Conservation (phyloP, 148 eudicot genomes). For the Camellia sinensis region DNA sequence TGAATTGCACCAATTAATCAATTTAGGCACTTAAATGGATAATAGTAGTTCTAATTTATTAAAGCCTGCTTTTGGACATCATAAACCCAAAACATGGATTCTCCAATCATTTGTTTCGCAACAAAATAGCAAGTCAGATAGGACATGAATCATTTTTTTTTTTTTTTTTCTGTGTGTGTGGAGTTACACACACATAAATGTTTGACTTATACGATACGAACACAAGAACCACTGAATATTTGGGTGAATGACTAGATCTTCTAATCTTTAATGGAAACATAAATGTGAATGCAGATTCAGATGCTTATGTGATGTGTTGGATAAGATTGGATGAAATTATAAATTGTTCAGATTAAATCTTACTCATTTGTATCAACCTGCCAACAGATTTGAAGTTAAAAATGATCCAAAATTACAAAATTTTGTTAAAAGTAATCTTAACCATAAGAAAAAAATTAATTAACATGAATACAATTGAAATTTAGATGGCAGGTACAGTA, state of each 20-base stretch:
- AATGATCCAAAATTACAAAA: too few relatives aligned
- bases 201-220: neutral
- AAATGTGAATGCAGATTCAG: neutral
- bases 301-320: neutral
- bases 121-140: neutral
- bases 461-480: neutral
- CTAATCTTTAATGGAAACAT: neutral
- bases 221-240: neutral
- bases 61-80: neutral
- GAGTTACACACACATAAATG: neutral
- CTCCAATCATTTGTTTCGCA: neutral
- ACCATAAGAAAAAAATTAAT: neutral
- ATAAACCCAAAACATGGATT: neutral
- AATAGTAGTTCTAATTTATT: neutral
- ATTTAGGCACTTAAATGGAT: neutral
- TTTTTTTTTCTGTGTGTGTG: neutral
- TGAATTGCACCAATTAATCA: conserved; percentile 10
- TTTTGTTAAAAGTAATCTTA: too few relatives aligned
- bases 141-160: neutral
- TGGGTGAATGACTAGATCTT: neutral
- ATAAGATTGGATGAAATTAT: too few relatives aligned
- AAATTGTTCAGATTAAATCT: too few relatives aligned
- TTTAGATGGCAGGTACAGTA: neutral
- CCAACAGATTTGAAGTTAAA: too few relatives aligned
- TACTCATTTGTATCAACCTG: too few relatives aligned